Percentiles rank a stretch among this genome's conserved stretches.
phyloP scores from a whole-genome alignment of 257 asterid genomes.

The Fraxinus cuspidata region DNA sequence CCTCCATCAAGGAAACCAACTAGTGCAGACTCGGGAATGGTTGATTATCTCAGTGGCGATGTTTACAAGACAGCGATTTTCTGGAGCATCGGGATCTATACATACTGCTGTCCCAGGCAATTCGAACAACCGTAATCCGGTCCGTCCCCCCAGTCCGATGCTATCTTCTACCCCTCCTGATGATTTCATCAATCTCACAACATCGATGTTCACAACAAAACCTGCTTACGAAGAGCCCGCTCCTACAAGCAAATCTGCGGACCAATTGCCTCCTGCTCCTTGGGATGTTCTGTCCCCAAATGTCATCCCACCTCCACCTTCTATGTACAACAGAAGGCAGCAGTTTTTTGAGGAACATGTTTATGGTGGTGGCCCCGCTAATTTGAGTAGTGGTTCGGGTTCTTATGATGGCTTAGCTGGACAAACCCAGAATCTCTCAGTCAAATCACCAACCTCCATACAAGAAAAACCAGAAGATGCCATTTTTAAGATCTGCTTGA shows the following conservation, averaged over 20 bases:
- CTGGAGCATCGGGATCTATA: conserved; percentile 44
- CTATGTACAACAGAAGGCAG: conserved; percentile 73
- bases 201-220: conserved; percentile 62
- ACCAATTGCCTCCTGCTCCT: conserved; percentile 54
- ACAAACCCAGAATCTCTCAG: conserved; percentile 69
- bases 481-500: conserved; percentile 84
- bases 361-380: conserved; percentile 40
- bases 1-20: conserved; percentile 65
- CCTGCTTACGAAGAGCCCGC: conserved; percentile 39
- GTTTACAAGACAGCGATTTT: conserved; percentile 48
- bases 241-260: conserved; percentile 52
- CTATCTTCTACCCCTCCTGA: conserved; percentile 57
- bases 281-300: conserved; percentile 50
- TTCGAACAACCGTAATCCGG: conserved; percentile 38
- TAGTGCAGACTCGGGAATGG: conserved; percentile 45
- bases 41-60: conserved; percentile 93
- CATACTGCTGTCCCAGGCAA: conserved; percentile 42
- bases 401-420: conserved; percentile 72
- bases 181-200: conserved; percentile 70
- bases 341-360: conserved; percentile 63
- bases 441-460: conserved; percentile 60
- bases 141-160: conserved; percentile 37
- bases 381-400: conserved; percentile 57
- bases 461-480: conserved; percentile 76
- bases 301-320: conserved; percentile 73